Evolutionary conservation across 2,329 filamentous ascomycete genomes (phyloP).

Genomic region (Sclerotinia subarctica): DNA sequence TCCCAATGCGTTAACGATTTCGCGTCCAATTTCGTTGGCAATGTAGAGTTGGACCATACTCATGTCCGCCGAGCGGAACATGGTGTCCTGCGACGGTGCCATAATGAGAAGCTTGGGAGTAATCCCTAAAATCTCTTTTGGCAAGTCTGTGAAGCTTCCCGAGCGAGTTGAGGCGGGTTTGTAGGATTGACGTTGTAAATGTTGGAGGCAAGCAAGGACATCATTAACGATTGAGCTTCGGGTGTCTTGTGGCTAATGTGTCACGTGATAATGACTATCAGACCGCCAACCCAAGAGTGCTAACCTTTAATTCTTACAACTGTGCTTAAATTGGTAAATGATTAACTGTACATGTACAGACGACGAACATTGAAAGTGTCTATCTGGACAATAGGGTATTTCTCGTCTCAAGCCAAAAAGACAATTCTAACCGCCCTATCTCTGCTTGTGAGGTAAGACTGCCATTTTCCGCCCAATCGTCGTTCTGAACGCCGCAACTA

Average conservation of each 20-base stretch:
- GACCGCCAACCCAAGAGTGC: background rate
- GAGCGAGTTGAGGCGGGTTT: conserved; percentile 5
- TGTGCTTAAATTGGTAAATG: too few species aligned
- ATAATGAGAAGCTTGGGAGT: conserved; percentile 42
- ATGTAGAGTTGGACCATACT: conserved; percentile 99
- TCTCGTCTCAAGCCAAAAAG: background rate
- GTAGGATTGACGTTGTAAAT: conserved; percentile 11
- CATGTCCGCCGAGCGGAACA: conserved; percentile 99
- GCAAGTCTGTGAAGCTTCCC: conserved; percentile 27
- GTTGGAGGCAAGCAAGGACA: conserved; percentile 13
- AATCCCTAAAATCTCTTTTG: conserved; percentile 24
- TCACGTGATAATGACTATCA: background rate
- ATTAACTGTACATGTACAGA: too few species aligned
- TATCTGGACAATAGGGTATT: background rate
- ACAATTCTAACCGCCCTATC: background rate
- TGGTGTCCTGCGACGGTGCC: conserved; percentile 76
- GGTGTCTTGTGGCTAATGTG: background rate
- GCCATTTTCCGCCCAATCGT: background rate
- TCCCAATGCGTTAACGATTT: conserved; percentile 93
- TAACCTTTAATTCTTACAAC: background rate
- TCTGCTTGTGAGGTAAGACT: background rate
- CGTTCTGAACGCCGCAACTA: conserved; percentile 45
- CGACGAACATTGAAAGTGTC: too few species aligned
- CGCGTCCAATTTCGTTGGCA: conserved; percentile 95
- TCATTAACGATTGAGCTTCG: conserved; percentile 10